These are phyloP conservation scores for Isoetes taiwanensis DNA, from an alignment of 75 land plant genomes.

Conservation along the genomic window DNA sequence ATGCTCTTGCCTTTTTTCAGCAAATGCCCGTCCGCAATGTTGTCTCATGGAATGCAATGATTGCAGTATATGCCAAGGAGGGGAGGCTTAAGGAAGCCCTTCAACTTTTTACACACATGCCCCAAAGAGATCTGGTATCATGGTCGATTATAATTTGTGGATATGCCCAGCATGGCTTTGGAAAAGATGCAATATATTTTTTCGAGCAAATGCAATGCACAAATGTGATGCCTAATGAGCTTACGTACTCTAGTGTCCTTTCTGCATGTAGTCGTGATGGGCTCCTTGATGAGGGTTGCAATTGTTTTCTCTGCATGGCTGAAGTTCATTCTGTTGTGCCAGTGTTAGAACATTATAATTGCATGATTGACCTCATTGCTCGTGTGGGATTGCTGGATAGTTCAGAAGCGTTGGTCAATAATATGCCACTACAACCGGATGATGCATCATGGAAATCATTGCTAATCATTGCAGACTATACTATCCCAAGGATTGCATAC, in stretches of 20 bases:
- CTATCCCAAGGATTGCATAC: too few relatives aligned
- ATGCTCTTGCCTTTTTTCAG: too few relatives aligned
- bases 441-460: too few relatives aligned
- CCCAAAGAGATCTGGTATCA: background rate
- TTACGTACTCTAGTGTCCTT: slow-evolving; percentile 9
- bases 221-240: slow-evolving; percentile 2
- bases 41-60: too few relatives aligned
- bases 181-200: slow-evolving; percentile 9
- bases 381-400: slow-evolving; percentile 1
- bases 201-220: slow-evolving; percentile 13
- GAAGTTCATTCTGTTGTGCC: background rate
- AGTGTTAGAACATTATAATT: slow-evolving; percentile 7
- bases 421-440: too few relatives aligned
- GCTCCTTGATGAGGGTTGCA: slow-evolving; percentile 7
- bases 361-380: slow-evolving; percentile 14
- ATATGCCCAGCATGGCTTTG: slow-evolving; percentile 19
- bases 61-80: too few relatives aligned
- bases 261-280: slow-evolving; percentile 14
- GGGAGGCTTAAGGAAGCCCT: slow-evolving; percentile 4
- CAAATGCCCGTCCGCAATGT: too few relatives aligned
- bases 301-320: background rate
- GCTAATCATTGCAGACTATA: too few relatives aligned
- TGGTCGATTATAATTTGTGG: slow-evolving; percentile 11
- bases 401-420: background rate
- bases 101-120: background rate